Conservation (phyloP, 805 yeast genomes). For the Starmerella geochares region DNA sequence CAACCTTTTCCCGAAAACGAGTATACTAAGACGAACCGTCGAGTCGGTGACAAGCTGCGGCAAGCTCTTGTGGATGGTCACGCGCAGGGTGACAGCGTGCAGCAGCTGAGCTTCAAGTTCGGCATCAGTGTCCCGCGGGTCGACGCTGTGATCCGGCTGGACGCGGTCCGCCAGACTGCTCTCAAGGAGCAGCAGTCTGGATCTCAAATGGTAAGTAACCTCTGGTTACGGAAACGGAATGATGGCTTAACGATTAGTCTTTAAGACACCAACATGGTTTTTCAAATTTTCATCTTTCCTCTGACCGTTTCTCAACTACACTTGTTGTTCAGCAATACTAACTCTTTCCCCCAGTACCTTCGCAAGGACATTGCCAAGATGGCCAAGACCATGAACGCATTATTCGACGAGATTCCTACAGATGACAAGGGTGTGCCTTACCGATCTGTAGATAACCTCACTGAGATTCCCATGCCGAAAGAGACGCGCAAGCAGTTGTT, state of each 20-base stretch:
- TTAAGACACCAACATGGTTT: slow-evolving; percentile 59
- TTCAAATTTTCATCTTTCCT: slow-evolving; percentile 17
- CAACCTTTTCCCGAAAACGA: slow-evolving; percentile 78
- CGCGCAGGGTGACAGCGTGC: slow-evolving; percentile 46
- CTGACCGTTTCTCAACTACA: slow-evolving; percentile 16
- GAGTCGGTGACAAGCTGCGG: slow-evolving; percentile 51
- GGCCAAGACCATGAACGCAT: slow-evolving; percentile 54
- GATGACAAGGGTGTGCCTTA: slow-evolving; percentile 27
- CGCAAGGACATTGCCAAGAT: slow-evolving; percentile 49
- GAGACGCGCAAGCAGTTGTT: slow-evolving; percentile 74
- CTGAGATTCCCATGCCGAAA: slow-evolving; percentile 88
- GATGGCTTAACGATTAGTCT: slow-evolving; percentile 65
- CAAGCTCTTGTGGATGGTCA: slow-evolving; percentile 49
- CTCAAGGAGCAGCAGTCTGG: slow-evolving; percentile 34
- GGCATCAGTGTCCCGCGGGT: slow-evolving; percentile 77
- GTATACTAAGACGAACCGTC: slow-evolving; percentile 55
- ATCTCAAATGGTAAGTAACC: slow-evolving; percentile 42
- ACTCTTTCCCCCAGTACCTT: slow-evolving; percentile 29
- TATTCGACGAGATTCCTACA: slow-evolving; percentile 55
- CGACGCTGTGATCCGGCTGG: slow-evolving; percentile 72
- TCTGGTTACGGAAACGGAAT: slow-evolving; percentile 25
- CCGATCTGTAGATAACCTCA: slow-evolving; percentile 56
- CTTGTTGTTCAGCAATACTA: slow-evolving; percentile 23
- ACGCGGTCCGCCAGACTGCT: slow-evolving; percentile 47
- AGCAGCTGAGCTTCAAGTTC: slow-evolving; percentile 64